phyloP scores from a whole-genome alignment of 108 stramenopile genomes.

The Pelagomonas calceolata region DNA sequence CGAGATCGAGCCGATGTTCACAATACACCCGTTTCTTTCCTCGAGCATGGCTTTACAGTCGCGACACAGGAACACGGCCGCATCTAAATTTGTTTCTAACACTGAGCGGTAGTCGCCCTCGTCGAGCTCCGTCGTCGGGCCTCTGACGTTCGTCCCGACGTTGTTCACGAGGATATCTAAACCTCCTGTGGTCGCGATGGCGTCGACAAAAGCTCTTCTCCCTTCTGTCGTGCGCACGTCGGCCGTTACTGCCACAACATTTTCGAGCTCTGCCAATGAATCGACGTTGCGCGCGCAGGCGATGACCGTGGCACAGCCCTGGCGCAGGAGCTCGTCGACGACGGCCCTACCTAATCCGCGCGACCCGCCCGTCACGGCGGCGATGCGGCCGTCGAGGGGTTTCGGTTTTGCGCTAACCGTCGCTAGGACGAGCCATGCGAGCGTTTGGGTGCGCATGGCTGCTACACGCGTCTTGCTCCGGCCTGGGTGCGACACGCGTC shows the following conservation, averaged over 20 bases:
- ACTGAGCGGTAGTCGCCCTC: constrained; percentile 18
- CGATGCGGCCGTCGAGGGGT: not conserved
- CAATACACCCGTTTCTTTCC: constrained; percentile 19
- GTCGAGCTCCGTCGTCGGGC: constrained; percentile 33
- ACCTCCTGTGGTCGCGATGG: constrained; percentile 14
- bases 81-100: constrained; percentile 34
- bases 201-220: constrained; percentile 14
- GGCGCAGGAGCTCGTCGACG: not conserved
- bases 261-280: not conserved
- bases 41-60: constrained; percentile 4
- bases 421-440: too few relatives aligned
- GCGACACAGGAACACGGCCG: constrained; percentile 15
- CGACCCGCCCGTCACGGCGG: not conserved
- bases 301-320: not conserved
- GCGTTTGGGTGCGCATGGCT: too few relatives aligned
- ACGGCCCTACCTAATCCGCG: not conserved
- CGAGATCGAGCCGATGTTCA: constrained; percentile 49
- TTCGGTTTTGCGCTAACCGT: too few relatives aligned
- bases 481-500: too few relatives aligned
- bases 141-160: constrained; percentile 49
- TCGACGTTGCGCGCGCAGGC: not conserved
- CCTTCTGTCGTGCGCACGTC: constrained; percentile 34
- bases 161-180: constrained; percentile 54
- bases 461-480: too few relatives aligned
- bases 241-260: too few relatives aligned